phyloP scores from a whole-genome alignment of 2,329 filamentous ascomycete genomes.

The Colletotrichum tamarilloi region DNA sequence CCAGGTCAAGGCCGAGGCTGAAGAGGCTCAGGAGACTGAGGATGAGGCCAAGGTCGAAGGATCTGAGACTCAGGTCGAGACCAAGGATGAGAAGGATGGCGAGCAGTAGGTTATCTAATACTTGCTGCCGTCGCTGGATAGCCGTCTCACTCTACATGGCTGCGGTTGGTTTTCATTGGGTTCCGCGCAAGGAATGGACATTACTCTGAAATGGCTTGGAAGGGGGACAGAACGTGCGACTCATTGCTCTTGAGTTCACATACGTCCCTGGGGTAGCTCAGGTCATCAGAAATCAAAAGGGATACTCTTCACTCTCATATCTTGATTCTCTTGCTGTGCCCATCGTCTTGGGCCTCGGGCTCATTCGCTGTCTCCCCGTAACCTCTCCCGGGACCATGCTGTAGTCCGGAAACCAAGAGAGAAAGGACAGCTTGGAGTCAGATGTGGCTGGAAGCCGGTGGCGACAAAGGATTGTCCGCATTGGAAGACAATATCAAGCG shows the following conservation, averaged over 20 bases:
- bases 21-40: slow-evolving; percentile 30
- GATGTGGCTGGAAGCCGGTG: neutral
- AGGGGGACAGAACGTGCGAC: neutral
- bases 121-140: neutral
- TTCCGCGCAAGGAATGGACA: neutral
- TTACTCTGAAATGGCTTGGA: neutral
- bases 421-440: neutral
- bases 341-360: neutral
- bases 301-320: neutral
- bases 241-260: neutral
- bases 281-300: neutral
- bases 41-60: slow-evolving; percentile 21
- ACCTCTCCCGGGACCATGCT: neutral
- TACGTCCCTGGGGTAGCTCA: neutral
- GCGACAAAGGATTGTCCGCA: neutral
- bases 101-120: slow-evolving; percentile 42
- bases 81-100: slow-evolving; percentile 50
- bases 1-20: slow-evolving; percentile 20
- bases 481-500: neutral
- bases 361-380: neutral
- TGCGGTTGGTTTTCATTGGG: neutral
- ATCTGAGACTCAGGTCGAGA: neutral
- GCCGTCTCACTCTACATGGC: neutral
- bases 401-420: neutral
- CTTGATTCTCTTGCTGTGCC: neutral